Percentiles rank a stretch among this genome's conserved stretches.
phyloP scores from a whole-genome alignment of 2,329 filamentous ascomycete genomes.

The Hypomyces rosellus region DNA sequence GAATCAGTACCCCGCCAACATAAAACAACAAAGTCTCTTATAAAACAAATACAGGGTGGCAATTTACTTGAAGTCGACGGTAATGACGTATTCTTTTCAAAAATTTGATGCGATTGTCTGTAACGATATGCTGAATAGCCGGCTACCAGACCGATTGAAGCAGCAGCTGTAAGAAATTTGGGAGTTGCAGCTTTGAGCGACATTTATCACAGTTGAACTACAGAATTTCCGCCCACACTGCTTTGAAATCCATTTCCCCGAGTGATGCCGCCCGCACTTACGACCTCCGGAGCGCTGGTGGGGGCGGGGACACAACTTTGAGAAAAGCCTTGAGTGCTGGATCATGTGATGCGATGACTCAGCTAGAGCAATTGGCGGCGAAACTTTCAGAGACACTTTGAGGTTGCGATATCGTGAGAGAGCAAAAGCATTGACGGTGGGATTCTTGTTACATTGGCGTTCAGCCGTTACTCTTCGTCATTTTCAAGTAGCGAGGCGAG shows the following conservation, averaged over 20 bases:
- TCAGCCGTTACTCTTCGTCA: too few species aligned
- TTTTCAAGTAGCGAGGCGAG: constrained; percentile 6
- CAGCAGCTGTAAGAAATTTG: constrained; percentile 17
- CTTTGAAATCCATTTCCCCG: constrained; percentile 11
- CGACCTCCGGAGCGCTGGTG: too few species aligned
- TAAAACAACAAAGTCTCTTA: not conserved
- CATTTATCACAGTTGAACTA: constrained; percentile 8
- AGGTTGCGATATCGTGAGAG: too few species aligned
- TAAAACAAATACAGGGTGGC: constrained; percentile 1
- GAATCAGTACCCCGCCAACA: not conserved
- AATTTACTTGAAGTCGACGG: not conserved
- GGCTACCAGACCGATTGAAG: constrained; percentile 23
- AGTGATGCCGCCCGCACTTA: too few species aligned
- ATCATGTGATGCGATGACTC: too few species aligned
- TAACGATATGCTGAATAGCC: constrained; percentile 25
- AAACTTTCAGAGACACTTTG: too few species aligned
- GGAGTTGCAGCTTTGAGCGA: constrained; percentile 15
- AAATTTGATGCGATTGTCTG: constrained; percentile 16
- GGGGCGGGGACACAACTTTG: too few species aligned
- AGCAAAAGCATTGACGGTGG: too few species aligned
- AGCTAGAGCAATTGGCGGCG: too few species aligned
- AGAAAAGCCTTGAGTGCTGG: too few species aligned
- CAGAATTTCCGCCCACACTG: constrained; percentile 1
- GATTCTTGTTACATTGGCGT: too few species aligned
- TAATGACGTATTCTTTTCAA: constrained; percentile 11